A percentile compares a stretch with the other conserved stretches of the same genome.
These are phyloP conservation scores for Knoxia roxburghii DNA, from an alignment of 257 asterid species.

Conservation along the genomic window DNA sequence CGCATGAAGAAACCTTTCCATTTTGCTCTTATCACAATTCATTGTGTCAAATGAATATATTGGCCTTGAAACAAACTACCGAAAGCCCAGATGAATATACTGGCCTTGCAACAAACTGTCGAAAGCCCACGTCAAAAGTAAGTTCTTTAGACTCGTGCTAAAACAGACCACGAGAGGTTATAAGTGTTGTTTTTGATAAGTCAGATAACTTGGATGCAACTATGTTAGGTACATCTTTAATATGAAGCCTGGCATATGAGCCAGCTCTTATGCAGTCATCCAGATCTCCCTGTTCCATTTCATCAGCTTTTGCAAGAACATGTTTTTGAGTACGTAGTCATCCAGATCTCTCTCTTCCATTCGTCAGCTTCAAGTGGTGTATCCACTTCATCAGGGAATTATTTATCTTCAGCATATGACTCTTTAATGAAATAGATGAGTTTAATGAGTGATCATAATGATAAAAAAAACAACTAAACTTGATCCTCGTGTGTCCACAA, in stretches of 20 bases:
- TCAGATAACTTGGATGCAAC: constrained; percentile 55
- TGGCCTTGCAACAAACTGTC: too few species aligned
- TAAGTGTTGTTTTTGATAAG: constrained; percentile 42
- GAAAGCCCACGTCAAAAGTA: too few species aligned
- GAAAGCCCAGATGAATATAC: too few species aligned
- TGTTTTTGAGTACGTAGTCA: constrained; percentile 70
- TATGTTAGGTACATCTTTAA: constrained; percentile 49
- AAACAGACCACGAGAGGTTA: constrained; percentile 72
- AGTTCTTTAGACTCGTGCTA: constrained; percentile 95
- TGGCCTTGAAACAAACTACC: too few species aligned
- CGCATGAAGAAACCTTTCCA: too few species aligned
- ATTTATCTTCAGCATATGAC: constrained; percentile 93
- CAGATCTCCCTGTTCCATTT: constrained; percentile 50
- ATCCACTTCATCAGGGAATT: constrained; percentile 97
- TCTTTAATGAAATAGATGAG: too few species aligned
- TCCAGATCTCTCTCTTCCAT: constrained; percentile 87
- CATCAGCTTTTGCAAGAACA: constrained; percentile 67
- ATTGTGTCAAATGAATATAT: too few species aligned
- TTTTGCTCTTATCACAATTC: too few species aligned
- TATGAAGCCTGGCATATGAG: constrained; percentile 63
- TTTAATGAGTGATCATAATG: too few species aligned
- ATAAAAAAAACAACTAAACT: too few species aligned
- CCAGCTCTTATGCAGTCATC: constrained; percentile 54
- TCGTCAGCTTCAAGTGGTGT: constrained; percentile 83
- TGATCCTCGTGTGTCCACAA: too few species aligned